Percentiles rank a stretch among this genome's conserved stretches.
Conservation (phyloP, 2,329 filamentous ascomycete genomes). For the Blastomyces gilchristii region DNA sequence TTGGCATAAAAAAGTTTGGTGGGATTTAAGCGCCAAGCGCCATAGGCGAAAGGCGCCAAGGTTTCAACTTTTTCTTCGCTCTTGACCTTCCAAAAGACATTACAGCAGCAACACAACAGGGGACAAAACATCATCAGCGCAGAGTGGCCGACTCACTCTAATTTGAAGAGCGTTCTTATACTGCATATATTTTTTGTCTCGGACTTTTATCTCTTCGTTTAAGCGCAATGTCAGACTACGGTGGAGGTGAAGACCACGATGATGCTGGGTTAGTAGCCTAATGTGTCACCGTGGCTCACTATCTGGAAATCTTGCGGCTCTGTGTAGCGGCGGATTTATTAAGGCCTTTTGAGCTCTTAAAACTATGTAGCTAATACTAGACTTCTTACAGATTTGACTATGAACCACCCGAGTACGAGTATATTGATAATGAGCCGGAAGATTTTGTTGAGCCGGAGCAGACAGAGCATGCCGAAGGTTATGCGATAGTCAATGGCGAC, state of each 20-base stretch:
- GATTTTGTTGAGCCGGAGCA: constrained; percentile 49
- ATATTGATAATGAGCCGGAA: constrained; percentile 57
- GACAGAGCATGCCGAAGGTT: constrained; percentile 43
- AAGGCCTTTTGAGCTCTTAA: background rate
- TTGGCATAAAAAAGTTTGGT: constrained; percentile 6
- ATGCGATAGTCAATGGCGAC: constrained; percentile 45
- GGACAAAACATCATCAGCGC: background rate
- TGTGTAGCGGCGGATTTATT: background rate
- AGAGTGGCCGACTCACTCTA: background rate
- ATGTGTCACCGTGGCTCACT: background rate
- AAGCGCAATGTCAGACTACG: constrained; percentile 60
- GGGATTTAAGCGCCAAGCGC: constrained; percentile 1
- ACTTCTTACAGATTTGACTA: constrained; percentile 34
- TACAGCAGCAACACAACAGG: background rate
- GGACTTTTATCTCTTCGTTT: constrained; percentile 9
- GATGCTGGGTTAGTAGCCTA: constrained; percentile 44
- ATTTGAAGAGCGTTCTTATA: background rate
- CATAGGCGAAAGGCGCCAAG: background rate
- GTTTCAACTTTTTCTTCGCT: background rate
- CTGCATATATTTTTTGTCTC: constrained; percentile 12
- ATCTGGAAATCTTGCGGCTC: background rate
- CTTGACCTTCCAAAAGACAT: background rate
- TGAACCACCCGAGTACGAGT: constrained; percentile 51
- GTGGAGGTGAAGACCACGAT: constrained; percentile 54
- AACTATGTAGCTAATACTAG: background rate